phyloP scores from a whole-genome alignment of 306 rosid species.

The Cicer pinnatifidum region DNA sequence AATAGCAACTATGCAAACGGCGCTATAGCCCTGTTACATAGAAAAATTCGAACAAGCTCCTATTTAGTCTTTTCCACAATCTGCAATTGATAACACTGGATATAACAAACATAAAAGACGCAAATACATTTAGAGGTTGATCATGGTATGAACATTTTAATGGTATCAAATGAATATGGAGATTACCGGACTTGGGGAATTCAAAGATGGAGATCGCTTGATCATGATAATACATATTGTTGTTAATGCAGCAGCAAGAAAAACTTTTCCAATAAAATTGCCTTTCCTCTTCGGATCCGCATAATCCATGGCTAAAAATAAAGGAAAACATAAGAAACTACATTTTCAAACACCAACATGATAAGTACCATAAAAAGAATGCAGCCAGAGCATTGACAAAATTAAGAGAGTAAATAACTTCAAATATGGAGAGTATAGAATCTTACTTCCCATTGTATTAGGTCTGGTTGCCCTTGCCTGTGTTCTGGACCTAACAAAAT shows the following conservation, averaged over 20 bases:
- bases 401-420: not conserved
- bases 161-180: slow-evolving; percentile 9
- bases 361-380: not conserved
- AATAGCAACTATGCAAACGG: too few relatives aligned
- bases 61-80: too few relatives aligned
- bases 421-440: slow-evolving; percentile 10
- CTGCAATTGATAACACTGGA: too few relatives aligned
- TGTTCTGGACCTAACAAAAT: slow-evolving; percentile 67
- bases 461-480: slow-evolving; percentile 72
- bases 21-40: too few relatives aligned
- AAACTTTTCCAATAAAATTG: slow-evolving; percentile 77
- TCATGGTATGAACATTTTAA: slow-evolving; percentile 2
- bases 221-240: slow-evolving; percentile 80
- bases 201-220: slow-evolving; percentile 78
- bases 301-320: slow-evolving; percentile 75
- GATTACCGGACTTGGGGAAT: slow-evolving; percentile 70
- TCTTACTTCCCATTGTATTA: slow-evolving; percentile 77
- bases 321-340: slow-evolving; percentile 25
- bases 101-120: too few relatives aligned
- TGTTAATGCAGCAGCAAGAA: slow-evolving; percentile 77
- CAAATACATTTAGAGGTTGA: too few relatives aligned
- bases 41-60: too few relatives aligned
- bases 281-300: slow-evolving; percentile 79
- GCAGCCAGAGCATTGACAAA: not conserved
- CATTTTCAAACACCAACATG: slow-evolving; percentile 27